Percentiles rank a stretch among this genome's conserved stretches.
Conservation (phyloP, 306 rosid genomes). For the Sicyos baderoa region DNA sequence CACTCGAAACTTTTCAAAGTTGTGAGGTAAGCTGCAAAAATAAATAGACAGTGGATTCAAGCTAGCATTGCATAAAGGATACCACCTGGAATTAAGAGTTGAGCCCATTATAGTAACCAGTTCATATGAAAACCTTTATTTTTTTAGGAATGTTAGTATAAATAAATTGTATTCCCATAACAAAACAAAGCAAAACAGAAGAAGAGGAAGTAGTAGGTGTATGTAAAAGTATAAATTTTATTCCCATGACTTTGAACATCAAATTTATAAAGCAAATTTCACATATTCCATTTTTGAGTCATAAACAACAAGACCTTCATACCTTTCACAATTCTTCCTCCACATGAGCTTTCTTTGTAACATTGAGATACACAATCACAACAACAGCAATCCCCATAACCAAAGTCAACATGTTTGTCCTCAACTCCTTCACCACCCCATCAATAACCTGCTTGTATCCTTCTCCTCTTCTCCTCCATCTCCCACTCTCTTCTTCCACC, state of each 20-base stretch:
- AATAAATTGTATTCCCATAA: no score
- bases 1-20: no score
- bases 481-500: no score
- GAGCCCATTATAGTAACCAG: no score
- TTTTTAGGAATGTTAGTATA: no score
- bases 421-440: conserved; percentile 4
- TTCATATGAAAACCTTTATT: no score
- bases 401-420: conserved; percentile 2
- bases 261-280: not conserved
- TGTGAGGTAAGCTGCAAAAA: no score
- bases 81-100: no score
- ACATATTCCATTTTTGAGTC: not conserved
- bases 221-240: not conserved
- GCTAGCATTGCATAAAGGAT: no score
- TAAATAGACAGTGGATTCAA: no score
- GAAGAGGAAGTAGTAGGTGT: not conserved
- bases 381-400: not conserved
- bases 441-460: not conserved
- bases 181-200: no score
- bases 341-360: conserved; percentile 2
- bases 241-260: not conserved
- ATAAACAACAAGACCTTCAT: not conserved
- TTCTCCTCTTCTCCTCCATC: no score
- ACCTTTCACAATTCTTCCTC: conserved; percentile 4
- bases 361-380: not conserved